phyloP scores from a whole-genome alignment of 2,329 filamentous ascomycete genomes.

The Stemphylium lycopersici region DNA sequence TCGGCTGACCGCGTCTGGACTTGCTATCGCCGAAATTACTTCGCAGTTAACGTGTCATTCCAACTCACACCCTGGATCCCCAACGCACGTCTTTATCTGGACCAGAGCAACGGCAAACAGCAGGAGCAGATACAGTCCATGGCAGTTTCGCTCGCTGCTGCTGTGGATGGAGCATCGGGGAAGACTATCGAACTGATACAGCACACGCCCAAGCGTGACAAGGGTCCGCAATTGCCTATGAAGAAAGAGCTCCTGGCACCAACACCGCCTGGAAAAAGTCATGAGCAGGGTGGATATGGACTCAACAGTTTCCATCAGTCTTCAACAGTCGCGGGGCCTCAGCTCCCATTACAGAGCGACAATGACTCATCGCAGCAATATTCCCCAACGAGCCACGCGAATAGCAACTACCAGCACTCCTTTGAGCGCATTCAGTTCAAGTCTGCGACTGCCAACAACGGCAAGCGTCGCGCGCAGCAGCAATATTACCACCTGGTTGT shows the following conservation, averaged over 20 bases:
- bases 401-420: conserved; percentile 57
- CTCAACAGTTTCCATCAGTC: conserved; percentile 49
- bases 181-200: conserved; percentile 86
- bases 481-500: conserved; percentile 93
- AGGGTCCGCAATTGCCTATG: conserved; percentile 76
- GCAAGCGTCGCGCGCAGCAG: conserved; percentile 85
- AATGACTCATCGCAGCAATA: conserved; percentile 39
- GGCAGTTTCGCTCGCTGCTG: conserved; percentile 83
- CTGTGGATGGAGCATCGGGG: conserved; percentile 75
- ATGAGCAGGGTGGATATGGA: conserved; percentile 48
- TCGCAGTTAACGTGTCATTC: conserved; percentile 82
- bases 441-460: conserved; percentile 91
- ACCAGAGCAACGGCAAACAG: conserved; percentile 52
- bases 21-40: conserved; percentile 91
- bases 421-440: conserved; percentile 97
- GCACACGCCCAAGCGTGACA: conserved; percentile 90
- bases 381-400: conserved; percentile 43
- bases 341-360: conserved; percentile 52
- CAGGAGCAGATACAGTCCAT: conserved; percentile 71
- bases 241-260: conserved; percentile 74
- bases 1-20: conserved; percentile 82
- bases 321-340: conserved; percentile 43
- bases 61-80: conserved; percentile 68
- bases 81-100: conserved; percentile 64
- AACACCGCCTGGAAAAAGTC: conserved; percentile 61